Conservation (phyloP, 2,329 filamentous ascomycete genomes). For the Claviceps digitariae region DNA sequence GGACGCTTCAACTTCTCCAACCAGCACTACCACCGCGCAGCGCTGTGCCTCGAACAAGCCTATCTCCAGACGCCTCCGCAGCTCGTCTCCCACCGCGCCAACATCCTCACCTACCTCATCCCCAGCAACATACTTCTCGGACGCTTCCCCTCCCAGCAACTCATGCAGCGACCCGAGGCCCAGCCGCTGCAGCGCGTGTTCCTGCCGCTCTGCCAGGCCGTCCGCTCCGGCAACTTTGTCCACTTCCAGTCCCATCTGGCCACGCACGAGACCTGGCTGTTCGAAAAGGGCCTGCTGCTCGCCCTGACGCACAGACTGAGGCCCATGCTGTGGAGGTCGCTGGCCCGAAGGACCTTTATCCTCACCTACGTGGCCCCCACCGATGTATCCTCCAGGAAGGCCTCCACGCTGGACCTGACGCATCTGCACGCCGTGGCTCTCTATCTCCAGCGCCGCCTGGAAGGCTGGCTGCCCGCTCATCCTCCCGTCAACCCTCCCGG, state of each 20-base stretch:
- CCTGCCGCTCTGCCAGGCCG: constrained; percentile 55
- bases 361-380: constrained; percentile 58
- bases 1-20: constrained; percentile 82
- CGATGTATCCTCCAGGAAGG: constrained; percentile 41
- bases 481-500: constrained; percentile 8
- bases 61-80: constrained; percentile 53
- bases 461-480: constrained; percentile 37
- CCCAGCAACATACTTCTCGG: constrained; percentile 73
- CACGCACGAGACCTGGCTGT: constrained; percentile 56
- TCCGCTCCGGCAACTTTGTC: constrained; percentile 61
- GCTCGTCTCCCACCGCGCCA: constrained; percentile 59
- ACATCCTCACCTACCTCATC: constrained; percentile 75
- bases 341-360: constrained; percentile 66
- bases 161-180: constrained; percentile 55
- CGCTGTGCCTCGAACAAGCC: constrained; percentile 61
- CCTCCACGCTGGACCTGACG: constrained; percentile 61
- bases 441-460: constrained; percentile 50
- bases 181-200: constrained; percentile 52
- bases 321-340: constrained; percentile 69
- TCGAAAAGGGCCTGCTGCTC: constrained; percentile 61
- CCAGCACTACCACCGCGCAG: constrained; percentile 67
- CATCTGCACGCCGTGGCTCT: constrained; percentile 51
- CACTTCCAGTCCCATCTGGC: constrained; percentile 58
- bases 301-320: constrained; percentile 66
- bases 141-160: constrained; percentile 55